Evolutionary conservation across 192 early-diverging fungal genomes (phyloP), one percentile per base, ranked within the genome.

Genomic region (Pilaira anomala): DNA sequence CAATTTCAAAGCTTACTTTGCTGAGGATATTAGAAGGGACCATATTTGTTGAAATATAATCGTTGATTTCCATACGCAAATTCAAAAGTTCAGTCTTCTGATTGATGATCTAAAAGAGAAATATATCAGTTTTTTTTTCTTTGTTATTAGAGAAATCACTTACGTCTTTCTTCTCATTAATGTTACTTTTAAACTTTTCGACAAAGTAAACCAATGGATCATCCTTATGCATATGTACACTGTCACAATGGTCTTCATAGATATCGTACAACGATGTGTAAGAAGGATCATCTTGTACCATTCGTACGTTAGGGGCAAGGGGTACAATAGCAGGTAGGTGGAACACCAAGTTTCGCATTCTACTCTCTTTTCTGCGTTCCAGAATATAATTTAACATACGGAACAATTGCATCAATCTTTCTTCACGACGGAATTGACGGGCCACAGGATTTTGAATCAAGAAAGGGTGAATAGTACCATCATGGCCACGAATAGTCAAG

Each of bases 351-450:
- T 92, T 88, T 49, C 90, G 73, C 65, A 87, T 81, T 36, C 95
- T 78, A 71, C 86, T 91, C 75, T 95, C 95, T 62, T 88, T 84
- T 66, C 85, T 82, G 48, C 88, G 68, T 67, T 93, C 94, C 52
- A 97, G 65, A 13, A 93, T 86, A 39, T 87, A 78, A 62, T 98
- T 96, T 29, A 98, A 68, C 49, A 98, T 91, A 54, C 95, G 85
- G 76, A 95, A 97, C 29, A 99, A 78, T 67, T 98, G 98, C 65
- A 94, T 82, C 57, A 97, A 90, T 66, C 94, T 83, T 76, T 99
- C 98, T 75, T 99, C 98, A n/a, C 97, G 80, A 39, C 94, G 83
- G 70, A 90, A 89, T 57, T 92, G 88, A 54, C 92, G 80, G 5
- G 89, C 81, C 3, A 93, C 88, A 8, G 93, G 92, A 67, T 97